These are phyloP conservation scores for Apophysomyces sp. DNA, from an alignment of 371 early-diverging fungal species.

Conservation along the genomic window DNA sequence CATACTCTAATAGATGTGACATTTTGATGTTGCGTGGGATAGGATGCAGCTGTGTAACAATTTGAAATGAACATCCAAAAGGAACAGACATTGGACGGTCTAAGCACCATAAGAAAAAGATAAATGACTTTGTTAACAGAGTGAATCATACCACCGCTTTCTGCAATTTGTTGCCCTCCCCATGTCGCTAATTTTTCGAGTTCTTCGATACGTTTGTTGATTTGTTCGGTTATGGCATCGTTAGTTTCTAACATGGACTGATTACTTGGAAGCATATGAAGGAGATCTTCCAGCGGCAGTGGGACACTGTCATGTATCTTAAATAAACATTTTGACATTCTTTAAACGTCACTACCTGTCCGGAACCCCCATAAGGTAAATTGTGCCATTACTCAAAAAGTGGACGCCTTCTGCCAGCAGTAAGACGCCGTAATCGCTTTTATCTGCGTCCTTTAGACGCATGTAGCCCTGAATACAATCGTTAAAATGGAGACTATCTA, in stretches of 20 bases:
- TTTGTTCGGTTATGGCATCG: slow-evolving; percentile 26
- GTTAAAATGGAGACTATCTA: background rate
- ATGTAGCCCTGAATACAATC: slow-evolving; percentile 43
- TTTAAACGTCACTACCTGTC: slow-evolving; percentile 41
- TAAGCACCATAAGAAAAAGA: slow-evolving; percentile 9
- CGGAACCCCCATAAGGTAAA: slow-evolving; percentile 56
- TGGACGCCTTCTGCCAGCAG: slow-evolving; percentile 58
- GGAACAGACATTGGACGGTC: slow-evolving; percentile 33
- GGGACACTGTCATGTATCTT: slow-evolving; percentile 14
- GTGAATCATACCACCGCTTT: slow-evolving; percentile 3
- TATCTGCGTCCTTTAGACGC: slow-evolving; percentile 52
- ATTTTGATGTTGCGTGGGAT: slow-evolving; percentile 40
- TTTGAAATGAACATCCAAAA: slow-evolving; percentile 56
- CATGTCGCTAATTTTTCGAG: slow-evolving; percentile 14
- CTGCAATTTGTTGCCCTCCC: slow-evolving; percentile 10
- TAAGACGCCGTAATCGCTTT: slow-evolving; percentile 52
- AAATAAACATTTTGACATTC: background rate
- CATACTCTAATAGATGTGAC: slow-evolving; percentile 52
- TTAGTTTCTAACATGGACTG: slow-evolving; percentile 30
- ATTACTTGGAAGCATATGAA: slow-evolving; percentile 60
- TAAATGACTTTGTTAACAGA: background rate
- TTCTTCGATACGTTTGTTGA: slow-evolving; percentile 37
- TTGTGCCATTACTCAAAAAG: slow-evolving; percentile 53
- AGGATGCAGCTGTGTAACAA: slow-evolving; percentile 58
- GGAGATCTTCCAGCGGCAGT: slow-evolving; percentile 44